phyloP scores from a whole-genome alignment of 768 basidiomycete species.

The Mycena pura region DNA sequence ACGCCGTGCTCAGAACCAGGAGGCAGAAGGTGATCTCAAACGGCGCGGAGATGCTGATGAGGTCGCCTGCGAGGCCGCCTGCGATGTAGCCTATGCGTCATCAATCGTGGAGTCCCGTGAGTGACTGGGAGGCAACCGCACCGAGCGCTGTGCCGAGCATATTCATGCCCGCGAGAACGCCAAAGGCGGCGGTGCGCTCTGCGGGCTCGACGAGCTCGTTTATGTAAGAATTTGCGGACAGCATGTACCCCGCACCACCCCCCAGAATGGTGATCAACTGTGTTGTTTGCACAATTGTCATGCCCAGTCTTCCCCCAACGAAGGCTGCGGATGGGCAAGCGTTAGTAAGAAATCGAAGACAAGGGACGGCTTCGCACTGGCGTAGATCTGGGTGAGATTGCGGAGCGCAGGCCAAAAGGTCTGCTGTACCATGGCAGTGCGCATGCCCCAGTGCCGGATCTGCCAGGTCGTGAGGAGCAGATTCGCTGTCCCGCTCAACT shows the following conservation, averaged over 20 bases:
- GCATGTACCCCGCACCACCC: constrained; percentile 20
- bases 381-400: constrained; percentile 24
- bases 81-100: constrained; percentile 13
- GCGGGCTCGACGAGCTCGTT: constrained; percentile 18
- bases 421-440: constrained; percentile 19
- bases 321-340: too few species aligned
- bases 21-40: constrained; percentile 25
- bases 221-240: constrained; percentile 23
- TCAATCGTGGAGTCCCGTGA: neutral
- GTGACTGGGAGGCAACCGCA: neutral
- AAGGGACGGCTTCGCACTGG: constrained; percentile 14
- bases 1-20: constrained; percentile 18
- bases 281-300: constrained; percentile 22
- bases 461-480: constrained; percentile 26
- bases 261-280: constrained; percentile 24
- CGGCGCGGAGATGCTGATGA: constrained; percentile 15
- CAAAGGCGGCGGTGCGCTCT: constrained; percentile 22
- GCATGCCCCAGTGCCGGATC: constrained; percentile 23
- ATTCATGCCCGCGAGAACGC: constrained; percentile 15
- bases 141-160: constrained; percentile 24
- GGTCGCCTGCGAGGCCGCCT: constrained; percentile 14
- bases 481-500: constrained; percentile 21
- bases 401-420: constrained; percentile 25
- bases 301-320: constrained; percentile 16
- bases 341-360: neutral